These are phyloP conservation scores for Exophiala calicioides DNA, from an alignment of 2,329 filamentous ascomycete genomes.

Conservation along the genomic window DNA sequence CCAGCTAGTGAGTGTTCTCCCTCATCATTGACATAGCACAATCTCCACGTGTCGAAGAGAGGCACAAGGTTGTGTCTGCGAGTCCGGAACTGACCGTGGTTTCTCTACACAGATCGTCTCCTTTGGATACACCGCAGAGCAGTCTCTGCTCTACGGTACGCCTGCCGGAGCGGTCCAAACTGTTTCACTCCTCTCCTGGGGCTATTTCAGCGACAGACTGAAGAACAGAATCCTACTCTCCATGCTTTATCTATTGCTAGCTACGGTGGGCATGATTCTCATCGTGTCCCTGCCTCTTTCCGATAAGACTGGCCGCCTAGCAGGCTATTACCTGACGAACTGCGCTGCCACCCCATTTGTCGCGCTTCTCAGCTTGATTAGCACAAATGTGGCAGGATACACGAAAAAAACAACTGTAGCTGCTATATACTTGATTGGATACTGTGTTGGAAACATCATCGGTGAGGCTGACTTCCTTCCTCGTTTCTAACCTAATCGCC, in stretches of 20 bases:
- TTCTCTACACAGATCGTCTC: conserved; percentile 48
- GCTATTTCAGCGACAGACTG: conserved; percentile 58
- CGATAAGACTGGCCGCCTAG: conserved; percentile 60
- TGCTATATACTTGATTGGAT: conserved; percentile 50
- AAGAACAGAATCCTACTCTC: conserved; percentile 62
- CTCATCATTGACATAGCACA: neutral
- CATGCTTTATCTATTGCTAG: conserved; percentile 42
- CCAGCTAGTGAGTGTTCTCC: conserved; percentile 46
- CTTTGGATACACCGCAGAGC: conserved; percentile 65
- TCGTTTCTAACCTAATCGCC: too few relatives aligned
- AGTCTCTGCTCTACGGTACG: conserved; percentile 65
- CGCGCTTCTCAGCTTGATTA: conserved; percentile 62
- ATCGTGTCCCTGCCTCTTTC: conserved; percentile 58
- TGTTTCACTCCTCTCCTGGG: conserved; percentile 57
- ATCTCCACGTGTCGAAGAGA: too few relatives aligned
- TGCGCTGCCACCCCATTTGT: conserved; percentile 64
- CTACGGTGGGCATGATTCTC: conserved; percentile 30
- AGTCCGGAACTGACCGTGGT: too few relatives aligned
- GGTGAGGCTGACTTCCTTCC: too few relatives aligned
- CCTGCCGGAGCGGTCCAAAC: conserved; percentile 68
- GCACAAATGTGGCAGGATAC: conserved; percentile 60
- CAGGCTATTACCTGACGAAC: conserved; percentile 67
- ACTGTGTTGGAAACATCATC: conserved; percentile 58
- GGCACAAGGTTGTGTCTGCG: too few relatives aligned
- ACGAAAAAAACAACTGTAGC: conserved; percentile 58